Evolutionary conservation across 2,329 filamentous ascomycete species (phyloP).

Genomic region (Ilyonectria mors-panacis): DNA sequence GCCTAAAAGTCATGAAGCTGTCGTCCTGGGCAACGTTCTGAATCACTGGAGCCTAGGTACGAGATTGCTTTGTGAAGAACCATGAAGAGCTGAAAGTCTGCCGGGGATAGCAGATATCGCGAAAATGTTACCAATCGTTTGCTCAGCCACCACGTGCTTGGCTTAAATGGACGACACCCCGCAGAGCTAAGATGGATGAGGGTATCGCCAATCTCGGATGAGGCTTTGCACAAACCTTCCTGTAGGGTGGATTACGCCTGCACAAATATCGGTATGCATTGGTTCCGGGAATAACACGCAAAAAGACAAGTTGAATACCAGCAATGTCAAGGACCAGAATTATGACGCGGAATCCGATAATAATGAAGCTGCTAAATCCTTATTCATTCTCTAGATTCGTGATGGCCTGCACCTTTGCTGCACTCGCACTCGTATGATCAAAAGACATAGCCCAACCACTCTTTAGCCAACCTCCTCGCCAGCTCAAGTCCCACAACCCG

Average conservation of each 20-base stretch:
- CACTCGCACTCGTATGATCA: constrained; percentile 69
- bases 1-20: constrained; percentile 2
- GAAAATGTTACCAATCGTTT: neutral
- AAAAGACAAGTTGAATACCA: neutral
- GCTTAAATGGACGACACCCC: neutral
- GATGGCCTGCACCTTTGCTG: constrained; percentile 62
- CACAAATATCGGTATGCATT: neutral
- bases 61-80: neutral
- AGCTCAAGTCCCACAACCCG: constrained; percentile 86
- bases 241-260: neutral
- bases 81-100: neutral
- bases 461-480: constrained; percentile 80
- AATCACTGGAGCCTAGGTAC: neutral
- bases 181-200: neutral
- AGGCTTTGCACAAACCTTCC: neutral
- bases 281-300: neutral
- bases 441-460: constrained; percentile 92
- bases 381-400: constrained; percentile 52
- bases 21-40: neutral
- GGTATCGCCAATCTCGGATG: no score
- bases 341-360: neutral
- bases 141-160: neutral
- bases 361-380: neutral
- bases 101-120: constrained; percentile 3
- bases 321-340: neutral